phyloP scores from a whole-genome alignment of 2,329 filamentous ascomycete species.

The Colletotrichum spinosum region DNA sequence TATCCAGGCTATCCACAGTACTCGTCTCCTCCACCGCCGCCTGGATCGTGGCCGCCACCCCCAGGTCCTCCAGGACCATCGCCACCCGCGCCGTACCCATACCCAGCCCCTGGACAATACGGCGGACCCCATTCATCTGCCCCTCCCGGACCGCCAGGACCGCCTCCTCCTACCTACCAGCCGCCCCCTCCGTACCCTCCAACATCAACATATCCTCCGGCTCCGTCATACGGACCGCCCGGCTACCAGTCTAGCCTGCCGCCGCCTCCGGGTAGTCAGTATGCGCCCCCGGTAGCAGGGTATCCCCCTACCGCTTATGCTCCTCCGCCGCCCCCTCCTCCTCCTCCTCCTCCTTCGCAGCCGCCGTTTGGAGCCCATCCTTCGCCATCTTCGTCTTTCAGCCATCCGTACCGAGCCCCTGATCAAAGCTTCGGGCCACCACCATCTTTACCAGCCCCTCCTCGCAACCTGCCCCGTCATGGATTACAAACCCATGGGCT shows the following conservation, averaged over 20 bases:
- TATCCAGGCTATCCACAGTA: slow-evolving; percentile 26
- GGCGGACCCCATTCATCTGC: slow-evolving; percentile 44
- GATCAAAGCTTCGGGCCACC: slow-evolving; percentile 20
- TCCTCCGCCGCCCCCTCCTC: slow-evolving; percentile 16
- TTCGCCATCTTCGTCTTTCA: slow-evolving; percentile 14
- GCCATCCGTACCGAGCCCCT: slow-evolving; percentile 13
- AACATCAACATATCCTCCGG: slow-evolving; percentile 13
- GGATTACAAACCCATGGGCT: neutral
- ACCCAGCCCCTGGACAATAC: slow-evolving; percentile 43
- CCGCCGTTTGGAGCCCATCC: slow-evolving; percentile 14
- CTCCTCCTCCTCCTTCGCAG: slow-evolving; percentile 23
- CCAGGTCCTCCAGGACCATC: slow-evolving; percentile 25
- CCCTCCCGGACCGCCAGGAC: slow-evolving; percentile 39
- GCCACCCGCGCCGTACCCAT: slow-evolving; percentile 11
- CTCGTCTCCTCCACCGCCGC: slow-evolving; percentile 21
- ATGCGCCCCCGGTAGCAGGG: slow-evolving; percentile 12
- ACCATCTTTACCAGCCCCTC: slow-evolving; percentile 13
- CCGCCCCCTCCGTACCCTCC: slow-evolving; percentile 23
- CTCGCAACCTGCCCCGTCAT: slow-evolving; percentile 3
- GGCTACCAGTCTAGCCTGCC: slow-evolving; percentile 24
- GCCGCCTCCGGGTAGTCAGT: slow-evolving; percentile 12
- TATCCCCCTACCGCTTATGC: slow-evolving; percentile 13
- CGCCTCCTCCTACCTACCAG: slow-evolving; percentile 36
- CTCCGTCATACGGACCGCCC: slow-evolving; percentile 14
- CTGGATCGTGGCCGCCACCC: slow-evolving; percentile 26